phyloP scores from a whole-genome alignment of 1,139 yeast genomes.

The Kazachstania sp. region DNA sequence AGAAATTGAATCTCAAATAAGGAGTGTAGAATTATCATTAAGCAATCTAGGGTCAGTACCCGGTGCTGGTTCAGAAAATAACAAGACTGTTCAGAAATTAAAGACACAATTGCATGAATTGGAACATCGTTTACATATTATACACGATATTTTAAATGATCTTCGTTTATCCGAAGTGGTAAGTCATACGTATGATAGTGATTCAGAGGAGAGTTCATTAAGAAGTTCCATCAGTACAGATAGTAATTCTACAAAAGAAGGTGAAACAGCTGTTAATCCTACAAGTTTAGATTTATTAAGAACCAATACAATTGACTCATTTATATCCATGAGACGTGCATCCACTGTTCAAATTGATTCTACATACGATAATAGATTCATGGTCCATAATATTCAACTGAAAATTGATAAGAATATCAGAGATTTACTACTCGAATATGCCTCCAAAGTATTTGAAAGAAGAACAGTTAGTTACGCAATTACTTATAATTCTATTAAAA shows the following conservation, averaged over 20 bases:
- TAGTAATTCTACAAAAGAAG: slow-evolving; percentile 6
- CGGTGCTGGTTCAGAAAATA: slow-evolving; percentile 8
- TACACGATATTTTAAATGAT: slow-evolving; percentile 31
- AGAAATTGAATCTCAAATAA: slow-evolving; percentile 37
- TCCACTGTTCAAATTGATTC: slow-evolving; percentile 32
- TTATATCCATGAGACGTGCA: slow-evolving; percentile 32
- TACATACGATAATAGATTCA: slow-evolving; percentile 64
- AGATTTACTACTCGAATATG: slow-evolving; percentile 50
- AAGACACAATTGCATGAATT: slow-evolving; percentile 33
- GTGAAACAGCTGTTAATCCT: background rate
- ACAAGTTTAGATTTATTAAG: slow-evolving; percentile 9
- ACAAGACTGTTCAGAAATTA: slow-evolving; percentile 21
- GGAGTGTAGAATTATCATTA: slow-evolving; percentile 4
- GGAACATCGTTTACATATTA: slow-evolving; percentile 33
- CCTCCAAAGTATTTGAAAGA: slow-evolving; percentile 51
- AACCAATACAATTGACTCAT: slow-evolving; percentile 27
- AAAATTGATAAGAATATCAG: slow-evolving; percentile 63
- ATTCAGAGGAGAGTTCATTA: background rate
- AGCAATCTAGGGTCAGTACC: slow-evolving; percentile 3
- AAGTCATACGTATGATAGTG: slow-evolving; percentile 15
- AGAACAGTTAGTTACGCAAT: slow-evolving; percentile 52
- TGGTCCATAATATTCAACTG: slow-evolving; percentile 63
- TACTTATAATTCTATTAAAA: slow-evolving; percentile 63
- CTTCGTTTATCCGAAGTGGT: slow-evolving; percentile 28
- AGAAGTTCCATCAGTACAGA: slow-evolving; percentile 10